Conservation (phyloP, 176 grass and related monocot species). For the Oryza meridionalis region DNA sequence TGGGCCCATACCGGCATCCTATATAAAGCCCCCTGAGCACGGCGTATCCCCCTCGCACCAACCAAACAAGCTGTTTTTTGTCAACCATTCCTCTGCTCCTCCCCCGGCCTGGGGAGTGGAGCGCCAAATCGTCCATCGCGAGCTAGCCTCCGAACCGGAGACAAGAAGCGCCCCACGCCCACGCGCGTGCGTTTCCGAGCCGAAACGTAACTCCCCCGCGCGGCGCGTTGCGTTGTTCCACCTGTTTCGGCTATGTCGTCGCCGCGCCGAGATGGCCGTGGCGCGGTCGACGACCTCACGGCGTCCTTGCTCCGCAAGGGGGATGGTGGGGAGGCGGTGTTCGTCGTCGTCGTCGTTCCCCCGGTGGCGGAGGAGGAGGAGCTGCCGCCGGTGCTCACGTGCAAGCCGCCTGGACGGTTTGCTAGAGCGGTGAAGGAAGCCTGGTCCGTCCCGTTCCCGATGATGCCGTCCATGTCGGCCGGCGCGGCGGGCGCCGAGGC, state of each 20-base stretch:
- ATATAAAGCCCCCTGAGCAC: background rate
- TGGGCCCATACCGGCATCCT: background rate
- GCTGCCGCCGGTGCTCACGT: slow-evolving; percentile 38
- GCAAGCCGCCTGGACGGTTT: slow-evolving; percentile 35
- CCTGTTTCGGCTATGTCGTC: slow-evolving; percentile 48
- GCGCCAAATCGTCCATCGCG: too few species aligned
- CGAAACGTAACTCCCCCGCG: background rate
- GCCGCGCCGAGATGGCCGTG: slow-evolving; percentile 15
- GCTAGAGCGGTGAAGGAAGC: slow-evolving; percentile 48
- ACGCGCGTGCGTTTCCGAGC: background rate
- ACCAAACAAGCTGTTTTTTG: background rate
- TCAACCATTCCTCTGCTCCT: slow-evolving; percentile 6
- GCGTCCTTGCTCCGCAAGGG: slow-evolving; percentile 31
- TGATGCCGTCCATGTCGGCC: slow-evolving; percentile 47
- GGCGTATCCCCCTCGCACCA: slow-evolving; percentile 21
- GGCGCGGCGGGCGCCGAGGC: slow-evolving; percentile 49
- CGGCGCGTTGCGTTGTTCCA: slow-evolving; percentile 16
- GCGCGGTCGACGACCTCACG: slow-evolving; percentile 13
- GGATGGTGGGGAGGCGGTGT: background rate
- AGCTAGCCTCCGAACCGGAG: slow-evolving; percentile 32
- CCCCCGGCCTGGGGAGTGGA: background rate
- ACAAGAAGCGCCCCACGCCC: background rate
- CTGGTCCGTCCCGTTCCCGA: slow-evolving; percentile 50
- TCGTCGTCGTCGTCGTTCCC: background rate
- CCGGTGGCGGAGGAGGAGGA: background rate